Conservation (phyloP, 345 rosid genomes). For the Corymbia maculata region DNA sequence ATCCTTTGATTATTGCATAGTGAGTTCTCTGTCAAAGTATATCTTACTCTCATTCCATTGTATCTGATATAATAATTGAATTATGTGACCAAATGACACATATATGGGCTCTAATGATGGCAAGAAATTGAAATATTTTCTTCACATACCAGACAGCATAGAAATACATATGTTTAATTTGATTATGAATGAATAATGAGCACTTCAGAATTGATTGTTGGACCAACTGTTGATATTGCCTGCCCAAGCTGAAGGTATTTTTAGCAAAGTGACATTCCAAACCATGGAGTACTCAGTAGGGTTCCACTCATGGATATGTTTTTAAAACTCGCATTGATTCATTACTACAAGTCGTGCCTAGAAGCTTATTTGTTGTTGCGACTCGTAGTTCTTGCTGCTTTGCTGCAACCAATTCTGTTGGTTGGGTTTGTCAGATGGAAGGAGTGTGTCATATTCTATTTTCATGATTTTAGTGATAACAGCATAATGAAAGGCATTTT, state of each 20-base stretch:
- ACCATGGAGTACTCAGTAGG: neutral
- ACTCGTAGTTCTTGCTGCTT: neutral
- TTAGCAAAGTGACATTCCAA: neutral
- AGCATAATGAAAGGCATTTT: neutral
- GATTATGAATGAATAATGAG: neutral
- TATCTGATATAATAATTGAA: neutral
- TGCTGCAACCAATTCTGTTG: neutral
- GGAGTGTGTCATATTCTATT: neutral
- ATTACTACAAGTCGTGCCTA: neutral
- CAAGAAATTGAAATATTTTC: neutral
- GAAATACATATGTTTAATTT: neutral
- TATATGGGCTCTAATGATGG: too few relatives aligned
- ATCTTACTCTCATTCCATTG: neutral
- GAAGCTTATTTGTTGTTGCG: neutral
- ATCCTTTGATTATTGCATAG: constrained; percentile 82
- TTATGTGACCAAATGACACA: too few relatives aligned
- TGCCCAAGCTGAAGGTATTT: neutral
- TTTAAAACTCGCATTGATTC: neutral
- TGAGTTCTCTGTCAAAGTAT: constrained; percentile 21
- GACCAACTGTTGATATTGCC: neutral
- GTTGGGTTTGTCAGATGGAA: neutral
- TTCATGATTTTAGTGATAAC: neutral
- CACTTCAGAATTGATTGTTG: neutral
- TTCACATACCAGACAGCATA: neutral
- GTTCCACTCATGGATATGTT: neutral